Evolutionary conservation across 2,329 filamentous ascomycete genomes (phyloP).

Genomic region (Grosmannia huntii): DNA sequence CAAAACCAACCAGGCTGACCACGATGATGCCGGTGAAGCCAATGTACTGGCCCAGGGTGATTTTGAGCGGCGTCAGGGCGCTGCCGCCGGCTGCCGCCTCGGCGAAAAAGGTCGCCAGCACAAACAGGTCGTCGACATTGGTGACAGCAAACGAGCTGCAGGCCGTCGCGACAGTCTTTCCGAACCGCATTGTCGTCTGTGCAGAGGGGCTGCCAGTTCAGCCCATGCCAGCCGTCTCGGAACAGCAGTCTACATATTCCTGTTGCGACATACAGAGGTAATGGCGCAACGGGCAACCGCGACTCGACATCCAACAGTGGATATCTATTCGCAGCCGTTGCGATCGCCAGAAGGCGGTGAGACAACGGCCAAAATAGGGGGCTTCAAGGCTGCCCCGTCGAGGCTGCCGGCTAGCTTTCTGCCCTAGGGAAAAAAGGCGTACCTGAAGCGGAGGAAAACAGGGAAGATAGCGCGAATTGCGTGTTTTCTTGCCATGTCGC

Average conservation of each 20-base stretch:
- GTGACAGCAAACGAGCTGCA: constrained; percentile 18
- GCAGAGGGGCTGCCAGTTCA: background rate
- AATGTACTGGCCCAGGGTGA: constrained; percentile 17
- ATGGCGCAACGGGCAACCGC: no score
- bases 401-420: no score
- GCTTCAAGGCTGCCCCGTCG: background rate
- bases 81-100: constrained; percentile 17
- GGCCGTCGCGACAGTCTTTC: constrained; percentile 15
- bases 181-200: constrained; percentile 1
- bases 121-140: constrained; percentile 25
- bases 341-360: background rate
- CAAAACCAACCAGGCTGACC: constrained; percentile 23
- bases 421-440: background rate
- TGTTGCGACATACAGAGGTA: no score
- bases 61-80: constrained; percentile 13
- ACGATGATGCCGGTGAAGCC: constrained; percentile 22
- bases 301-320: no score
- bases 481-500: background rate
- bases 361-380: background rate
- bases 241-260: no score
- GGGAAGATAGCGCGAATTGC: background rate
- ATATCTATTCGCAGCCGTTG: background rate
- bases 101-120: constrained; percentile 24
- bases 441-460: background rate
- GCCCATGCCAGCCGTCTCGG: no score